Percentiles rank a stretch among this genome's conserved stretches.
Evolutionary conservation across 495 filamentous ascomycete species (phyloP).

Genomic region (Aspergillus heteromorphus): DNA sequence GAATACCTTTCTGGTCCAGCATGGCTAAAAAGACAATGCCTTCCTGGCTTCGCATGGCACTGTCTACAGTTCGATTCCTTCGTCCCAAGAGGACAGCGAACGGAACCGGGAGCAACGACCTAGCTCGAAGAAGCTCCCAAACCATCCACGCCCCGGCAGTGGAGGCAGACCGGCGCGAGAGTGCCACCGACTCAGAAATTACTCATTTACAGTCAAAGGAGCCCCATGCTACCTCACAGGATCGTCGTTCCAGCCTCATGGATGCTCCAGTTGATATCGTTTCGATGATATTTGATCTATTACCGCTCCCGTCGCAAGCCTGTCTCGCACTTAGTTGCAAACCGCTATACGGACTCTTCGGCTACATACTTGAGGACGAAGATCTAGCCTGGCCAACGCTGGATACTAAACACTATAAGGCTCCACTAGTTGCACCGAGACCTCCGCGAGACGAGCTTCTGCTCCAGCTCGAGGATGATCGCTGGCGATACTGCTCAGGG

Average conservation of each 20-base stretch:
- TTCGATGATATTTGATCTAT: neutral
- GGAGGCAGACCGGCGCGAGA: too few species aligned
- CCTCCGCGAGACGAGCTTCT: slow-evolving; percentile 6
- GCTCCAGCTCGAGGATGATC: slow-evolving; percentile 3
- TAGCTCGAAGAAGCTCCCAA: too few species aligned
- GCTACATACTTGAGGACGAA: slow-evolving; percentile 2
- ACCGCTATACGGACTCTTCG: slow-evolving; percentile 1
- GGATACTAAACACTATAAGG: neutral
- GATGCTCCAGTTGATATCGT: slow-evolving; percentile 10
- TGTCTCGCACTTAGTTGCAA: slow-evolving; percentile 14
- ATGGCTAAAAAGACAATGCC: too few species aligned
- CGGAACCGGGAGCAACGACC: too few species aligned
- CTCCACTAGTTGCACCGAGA: neutral
- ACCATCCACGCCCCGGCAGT: too few species aligned
- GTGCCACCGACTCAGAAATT: too few species aligned
- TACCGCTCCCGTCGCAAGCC: slow-evolving; percentile 5
- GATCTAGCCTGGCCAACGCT: slow-evolving; percentile 4
- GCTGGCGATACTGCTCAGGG: slow-evolving; percentile 3
- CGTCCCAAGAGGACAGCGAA: too few species aligned
- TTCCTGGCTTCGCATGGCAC: too few species aligned
- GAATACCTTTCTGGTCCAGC: too few species aligned
- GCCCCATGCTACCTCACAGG: too few species aligned
- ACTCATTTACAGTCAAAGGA: too few species aligned
- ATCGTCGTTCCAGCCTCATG: neutral
- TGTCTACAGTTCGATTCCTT: too few species aligned